Evolutionary conservation across 2,329 filamentous ascomycete species (phyloP), one percentile per base, ranked within the genome.

Genomic region (Tolypocladium inflatum): DNA sequence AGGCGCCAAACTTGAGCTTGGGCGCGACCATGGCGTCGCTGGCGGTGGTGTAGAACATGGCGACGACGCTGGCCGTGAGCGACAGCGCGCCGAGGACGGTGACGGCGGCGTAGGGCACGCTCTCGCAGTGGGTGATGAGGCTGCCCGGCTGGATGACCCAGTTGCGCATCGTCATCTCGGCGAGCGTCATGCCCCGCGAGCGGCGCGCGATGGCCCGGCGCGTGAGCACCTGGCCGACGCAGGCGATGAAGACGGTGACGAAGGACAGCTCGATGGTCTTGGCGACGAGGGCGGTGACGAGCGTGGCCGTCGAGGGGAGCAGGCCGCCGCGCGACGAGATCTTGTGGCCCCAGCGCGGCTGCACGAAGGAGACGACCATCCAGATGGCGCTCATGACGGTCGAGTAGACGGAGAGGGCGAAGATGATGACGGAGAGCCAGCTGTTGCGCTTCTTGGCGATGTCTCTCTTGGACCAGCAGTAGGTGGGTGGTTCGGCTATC

Each of bases 181-280:
- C 86, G 19, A 93, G 78, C 0, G 84, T 90, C 59, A 92, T 80
- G 2, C 89, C 89, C 3, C 76, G 73, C 0, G 83, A 80, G 10
- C 78, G 75, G 57, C 78, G 80, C 30, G 80, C 78, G 57, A 90
- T 80, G 0, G 89, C 86, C 57, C 87, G 76, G 23, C 87, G 79
- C n/a, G 83, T 90, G 19, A 93, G 72, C 0, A 88, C 81, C 68
- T 94, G 90, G 0, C 90, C 90, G 0, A 92, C 68, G 57, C 89
- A 89, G 0, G 86, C 81, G 1, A 92, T 86, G 60, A 90, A 89
- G 0, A 90, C 85, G 0, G 89, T 90, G 4, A 90, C 88, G 65
- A 91, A 93, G 0, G 86, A 85, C 62, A 92, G 68, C 71, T 93
- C 90, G 54, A 92, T 89, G 0, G 86, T 82, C 71, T 92, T 93